Evolutionary conservation across 2,329 filamentous ascomycete genomes (phyloP).

Genomic region (Colletotrichum abscissum): DNA sequence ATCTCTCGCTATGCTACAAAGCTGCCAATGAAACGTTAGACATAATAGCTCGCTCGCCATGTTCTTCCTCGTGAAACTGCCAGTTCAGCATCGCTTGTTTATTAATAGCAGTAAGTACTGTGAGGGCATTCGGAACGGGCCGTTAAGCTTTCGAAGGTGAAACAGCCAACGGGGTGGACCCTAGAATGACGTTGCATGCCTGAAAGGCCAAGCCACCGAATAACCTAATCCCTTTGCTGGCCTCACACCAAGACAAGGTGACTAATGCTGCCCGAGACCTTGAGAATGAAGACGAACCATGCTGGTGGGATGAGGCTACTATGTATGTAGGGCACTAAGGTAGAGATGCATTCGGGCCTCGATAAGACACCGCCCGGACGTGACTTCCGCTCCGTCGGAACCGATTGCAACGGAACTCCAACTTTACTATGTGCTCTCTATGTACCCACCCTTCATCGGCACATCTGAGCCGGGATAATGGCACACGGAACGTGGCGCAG

Average conservation of each 20-base stretch:
- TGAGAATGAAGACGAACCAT: slow-evolving; percentile 20
- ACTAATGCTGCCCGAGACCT: slow-evolving; percentile 4
- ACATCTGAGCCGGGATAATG: slow-evolving; percentile 2
- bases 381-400: slow-evolving; percentile 13
- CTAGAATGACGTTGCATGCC: slow-evolving; percentile 1
- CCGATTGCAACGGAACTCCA: slow-evolving; percentile 1
- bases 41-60: neutral
- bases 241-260: neutral
- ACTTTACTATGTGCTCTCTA: neutral
- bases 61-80: neutral
- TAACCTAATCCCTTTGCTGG: neutral
- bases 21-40: neutral
- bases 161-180: slow-evolving; percentile 1
- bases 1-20: neutral
- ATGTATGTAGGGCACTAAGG: neutral
- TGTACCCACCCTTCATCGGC: neutral
- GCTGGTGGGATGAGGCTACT: neutral
- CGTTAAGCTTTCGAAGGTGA: slow-evolving; percentile 25
- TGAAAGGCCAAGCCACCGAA: slow-evolving; percentile 10
- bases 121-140: slow-evolving; percentile 30
- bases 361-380: neutral
- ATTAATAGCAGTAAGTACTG: neutral
- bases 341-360: neutral
- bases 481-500: slow-evolving; percentile 11
- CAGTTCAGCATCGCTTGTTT: neutral